phyloP scores from a whole-genome alignment of 106 monocot species.

The Platanthera zijinensis region DNA sequence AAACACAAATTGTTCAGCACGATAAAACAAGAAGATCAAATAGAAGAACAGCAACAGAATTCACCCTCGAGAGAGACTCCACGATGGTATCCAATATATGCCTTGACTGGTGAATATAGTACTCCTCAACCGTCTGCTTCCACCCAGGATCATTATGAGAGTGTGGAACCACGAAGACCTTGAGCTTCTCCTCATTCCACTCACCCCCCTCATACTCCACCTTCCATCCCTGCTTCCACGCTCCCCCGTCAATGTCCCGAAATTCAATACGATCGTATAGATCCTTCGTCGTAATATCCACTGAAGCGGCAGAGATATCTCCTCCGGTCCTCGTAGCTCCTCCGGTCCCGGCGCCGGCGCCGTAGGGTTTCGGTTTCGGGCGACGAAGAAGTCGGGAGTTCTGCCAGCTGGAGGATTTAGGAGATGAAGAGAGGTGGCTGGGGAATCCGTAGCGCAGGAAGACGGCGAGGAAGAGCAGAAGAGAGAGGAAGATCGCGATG shows the following conservation, averaged over 20 bases:
- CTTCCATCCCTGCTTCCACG: constrained; percentile 96
- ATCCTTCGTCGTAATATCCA: constrained; percentile 93
- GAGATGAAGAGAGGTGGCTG: constrained; percentile 20
- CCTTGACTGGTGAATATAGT: constrained; percentile 71
- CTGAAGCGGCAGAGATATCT: constrained; percentile 24
- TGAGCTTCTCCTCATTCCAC: constrained; percentile 87
- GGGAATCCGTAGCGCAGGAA: constrained; percentile 43
- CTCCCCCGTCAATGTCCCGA: constrained; percentile 67
- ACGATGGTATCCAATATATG: constrained; percentile 85
- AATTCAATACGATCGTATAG: constrained; percentile 92
- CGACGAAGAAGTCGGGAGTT: constrained; percentile 18
- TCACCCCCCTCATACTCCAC: constrained; percentile 62
- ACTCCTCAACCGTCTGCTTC: constrained; percentile 89
- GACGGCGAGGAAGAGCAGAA: constrained; percentile 52
- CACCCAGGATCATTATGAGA: constrained; percentile 98
- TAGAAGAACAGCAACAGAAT: neutral
- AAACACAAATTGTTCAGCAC: neutral
- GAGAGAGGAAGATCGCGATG: constrained; percentile 40
- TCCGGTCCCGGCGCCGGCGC: neutral
- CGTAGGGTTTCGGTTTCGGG: constrained; percentile 8
- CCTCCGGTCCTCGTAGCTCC: constrained; percentile 1
- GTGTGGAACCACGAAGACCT: constrained; percentile 96
- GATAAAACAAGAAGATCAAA: neutral
- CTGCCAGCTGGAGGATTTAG: constrained; percentile 4
- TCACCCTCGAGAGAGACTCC: constrained; percentile 80